A percentile compares a stretch with the other conserved stretches of the same genome.
Evolutionary conservation across 306 rosid genomes (phyloP).

Genomic region (Quercus variabilis): DNA sequence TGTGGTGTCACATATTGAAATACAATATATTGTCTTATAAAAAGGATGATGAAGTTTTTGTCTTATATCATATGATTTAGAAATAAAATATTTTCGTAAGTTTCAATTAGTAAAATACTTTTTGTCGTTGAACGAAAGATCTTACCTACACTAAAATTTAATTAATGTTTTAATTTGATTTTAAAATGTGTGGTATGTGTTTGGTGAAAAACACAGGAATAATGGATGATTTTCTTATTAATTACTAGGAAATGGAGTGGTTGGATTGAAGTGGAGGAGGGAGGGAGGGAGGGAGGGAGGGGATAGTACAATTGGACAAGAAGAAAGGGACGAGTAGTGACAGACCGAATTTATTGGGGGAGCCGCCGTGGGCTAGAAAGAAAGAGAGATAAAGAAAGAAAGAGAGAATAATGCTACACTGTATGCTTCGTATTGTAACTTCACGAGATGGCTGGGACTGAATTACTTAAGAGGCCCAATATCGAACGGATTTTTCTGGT

Average conservation of each 20-base stretch:
- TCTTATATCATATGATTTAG: too few species aligned
- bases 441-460: slow-evolving; percentile 25
- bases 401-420: not conserved
- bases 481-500: slow-evolving; percentile 35
- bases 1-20: too few species aligned
- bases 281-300: not conserved
- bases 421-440: not conserved
- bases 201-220: not conserved
- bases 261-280: not conserved
- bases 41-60: too few species aligned
- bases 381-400: slow-evolving; percentile 11
- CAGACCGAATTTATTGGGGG: slow-evolving; percentile 44
- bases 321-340: slow-evolving; percentile 27
- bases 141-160: too few species aligned
- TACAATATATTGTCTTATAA: too few species aligned
- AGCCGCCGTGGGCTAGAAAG: slow-evolving; percentile 24
- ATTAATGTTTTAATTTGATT: too few species aligned
- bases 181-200: too few species aligned
- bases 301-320: slow-evolving; percentile 3
- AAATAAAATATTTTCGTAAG: too few species aligned
- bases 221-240: not conserved
- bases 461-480: slow-evolving; percentile 14
- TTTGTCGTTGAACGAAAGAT: too few species aligned
- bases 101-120: too few species aligned
- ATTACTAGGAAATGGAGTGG: not conserved